Conservation (phyloP, 345 rosid species). For the Populus deltoides region DNA sequence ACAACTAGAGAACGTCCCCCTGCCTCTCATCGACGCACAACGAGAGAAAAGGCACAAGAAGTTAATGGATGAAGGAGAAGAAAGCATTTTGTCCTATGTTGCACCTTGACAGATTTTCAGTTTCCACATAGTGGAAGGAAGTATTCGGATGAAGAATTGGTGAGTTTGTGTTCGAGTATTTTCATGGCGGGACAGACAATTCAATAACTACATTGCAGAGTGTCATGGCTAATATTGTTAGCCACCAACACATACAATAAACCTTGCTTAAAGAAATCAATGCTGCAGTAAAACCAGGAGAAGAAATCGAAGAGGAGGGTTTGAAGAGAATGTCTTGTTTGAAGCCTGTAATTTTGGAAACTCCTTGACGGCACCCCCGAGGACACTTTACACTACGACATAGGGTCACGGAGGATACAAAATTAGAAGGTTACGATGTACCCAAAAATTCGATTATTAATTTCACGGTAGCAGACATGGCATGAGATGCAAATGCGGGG, state of each 20-base stretch:
- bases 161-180: constrained; percentile 15
- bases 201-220: constrained; percentile 15
- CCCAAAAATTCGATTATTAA: constrained; percentile 14
- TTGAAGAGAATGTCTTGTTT: constrained; percentile 12
- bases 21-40: constrained; percentile 4
- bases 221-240: constrained; percentile 20
- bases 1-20: not conserved
- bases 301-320: constrained; percentile 6
- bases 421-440: constrained; percentile 5
- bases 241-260: constrained; percentile 10
- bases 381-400: constrained; percentile 21
- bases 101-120: constrained; percentile 3
- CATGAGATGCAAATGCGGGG: constrained; percentile 21
- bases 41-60: not conserved
- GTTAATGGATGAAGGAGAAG: not conserved
- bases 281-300: not conserved
- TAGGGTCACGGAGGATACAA: constrained; percentile 10
- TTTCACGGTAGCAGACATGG: constrained; percentile 23
- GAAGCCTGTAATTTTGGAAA: constrained; percentile 14
- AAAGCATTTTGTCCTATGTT: not conserved
- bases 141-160: constrained; percentile 11
- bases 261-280: constrained; percentile 9
- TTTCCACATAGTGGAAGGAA: not conserved
- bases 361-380: constrained; percentile 7
- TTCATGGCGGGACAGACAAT: constrained; percentile 17